These are phyloP conservation scores for Apiospora arundinis DNA, from an alignment of 2,329 filamentous ascomycete species.

Conservation along the genomic window DNA sequence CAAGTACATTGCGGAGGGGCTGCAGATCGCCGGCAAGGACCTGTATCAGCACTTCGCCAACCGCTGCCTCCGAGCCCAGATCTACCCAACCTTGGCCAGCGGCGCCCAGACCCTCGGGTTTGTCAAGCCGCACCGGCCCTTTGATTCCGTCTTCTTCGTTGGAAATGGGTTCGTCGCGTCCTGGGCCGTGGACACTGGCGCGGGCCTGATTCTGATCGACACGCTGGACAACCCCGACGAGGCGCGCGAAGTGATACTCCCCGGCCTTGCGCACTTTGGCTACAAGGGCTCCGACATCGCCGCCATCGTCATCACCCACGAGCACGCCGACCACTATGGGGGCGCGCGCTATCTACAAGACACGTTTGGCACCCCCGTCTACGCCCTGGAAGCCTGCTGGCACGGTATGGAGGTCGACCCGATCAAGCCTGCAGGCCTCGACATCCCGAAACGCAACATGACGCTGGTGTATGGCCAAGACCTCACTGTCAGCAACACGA, in stretches of 20 bases:
- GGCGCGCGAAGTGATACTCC: constrained; percentile 29
- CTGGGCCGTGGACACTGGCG: constrained; percentile 38
- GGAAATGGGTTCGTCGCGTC: constrained; percentile 33
- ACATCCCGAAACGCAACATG: constrained; percentile 20
- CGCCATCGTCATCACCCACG: constrained; percentile 37
- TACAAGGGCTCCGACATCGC: constrained; percentile 37
- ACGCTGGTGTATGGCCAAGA: constrained; percentile 26
- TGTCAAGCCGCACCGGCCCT: constrained; percentile 29
- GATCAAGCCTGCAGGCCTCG: constrained; percentile 22
- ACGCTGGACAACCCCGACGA: constrained; percentile 31
- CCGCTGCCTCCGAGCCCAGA: constrained; percentile 18
- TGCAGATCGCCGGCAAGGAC: constrained; percentile 9
- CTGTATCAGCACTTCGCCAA: background rate
- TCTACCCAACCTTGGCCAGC: background rate
- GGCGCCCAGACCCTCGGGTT: constrained; percentile 26
- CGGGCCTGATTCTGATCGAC: constrained; percentile 35
- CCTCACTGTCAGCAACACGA: constrained; percentile 33
- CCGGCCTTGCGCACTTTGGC: constrained; percentile 31
- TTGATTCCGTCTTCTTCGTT: constrained; percentile 34
- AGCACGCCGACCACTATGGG: constrained; percentile 39
- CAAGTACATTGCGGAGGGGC: constrained; percentile 3
- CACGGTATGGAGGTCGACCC: constrained; percentile 24
- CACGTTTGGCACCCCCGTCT: constrained; percentile 28
- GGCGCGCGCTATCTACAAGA: constrained; percentile 35
- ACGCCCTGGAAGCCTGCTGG: constrained; percentile 30